These are phyloP conservation scores for Cardamine resedifolia DNA, from an alignment of 345 rosid genomes.

Conservation along the genomic window DNA sequence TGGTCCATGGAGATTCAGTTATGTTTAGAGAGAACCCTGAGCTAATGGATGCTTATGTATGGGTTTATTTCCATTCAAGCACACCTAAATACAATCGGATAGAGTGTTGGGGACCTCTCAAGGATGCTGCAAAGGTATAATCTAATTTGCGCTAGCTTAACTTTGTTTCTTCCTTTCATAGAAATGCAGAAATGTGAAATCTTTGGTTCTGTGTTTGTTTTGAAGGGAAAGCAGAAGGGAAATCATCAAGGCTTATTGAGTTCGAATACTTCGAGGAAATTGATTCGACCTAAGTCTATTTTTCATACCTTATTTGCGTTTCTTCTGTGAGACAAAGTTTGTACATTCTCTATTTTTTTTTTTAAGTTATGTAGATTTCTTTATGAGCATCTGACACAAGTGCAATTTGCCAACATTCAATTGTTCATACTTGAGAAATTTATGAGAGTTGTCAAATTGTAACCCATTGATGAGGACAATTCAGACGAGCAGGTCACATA, in stretches of 20 bases:
- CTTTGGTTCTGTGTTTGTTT: neutral
- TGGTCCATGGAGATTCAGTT: constrained; percentile 73
- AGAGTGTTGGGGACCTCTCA: constrained; percentile 86
- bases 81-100: constrained; percentile 62
- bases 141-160: neutral
- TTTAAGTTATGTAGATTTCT: constrained; percentile 39
- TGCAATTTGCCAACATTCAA: constrained; percentile 27
- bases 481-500: neutral
- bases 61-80: constrained; percentile 87
- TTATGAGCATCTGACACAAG: constrained; percentile 43
- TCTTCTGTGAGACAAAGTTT: constrained; percentile 59
- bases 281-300: constrained; percentile 55
- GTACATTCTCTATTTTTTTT: constrained; percentile 33
- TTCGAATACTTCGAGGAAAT: constrained; percentile 41
- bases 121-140: constrained; percentile 70
- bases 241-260: constrained; percentile 47
- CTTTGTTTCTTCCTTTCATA: neutral
- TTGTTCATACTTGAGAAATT: constrained; percentile 18
- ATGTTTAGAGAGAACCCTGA: constrained; percentile 70
- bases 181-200: constrained; percentile 9
- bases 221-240: constrained; percentile 53
- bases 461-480: neutral
- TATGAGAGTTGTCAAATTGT: neutral
- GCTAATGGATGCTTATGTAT: constrained; percentile 63
- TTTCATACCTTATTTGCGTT: constrained; percentile 74